Evolutionary conservation across 768 basidiomycete genomes (phyloP).

Genomic region (Lactarius hatsudake): DNA sequence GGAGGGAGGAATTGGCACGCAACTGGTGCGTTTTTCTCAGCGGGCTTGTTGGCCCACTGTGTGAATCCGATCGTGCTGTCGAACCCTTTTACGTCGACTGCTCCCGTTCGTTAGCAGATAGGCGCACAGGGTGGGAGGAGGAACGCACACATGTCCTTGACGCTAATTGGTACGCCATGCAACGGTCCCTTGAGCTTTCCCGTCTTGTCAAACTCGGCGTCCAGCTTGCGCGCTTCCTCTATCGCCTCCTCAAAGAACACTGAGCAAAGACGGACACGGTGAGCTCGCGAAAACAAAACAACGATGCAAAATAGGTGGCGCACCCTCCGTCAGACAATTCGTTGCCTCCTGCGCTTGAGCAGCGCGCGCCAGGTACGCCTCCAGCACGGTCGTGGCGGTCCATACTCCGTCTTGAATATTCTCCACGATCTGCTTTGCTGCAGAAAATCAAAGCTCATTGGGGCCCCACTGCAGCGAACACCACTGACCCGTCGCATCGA

Average conservation of each 20-base stretch:
- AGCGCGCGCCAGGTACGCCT: slow-evolving; percentile 44
- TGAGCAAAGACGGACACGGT: slow-evolving; percentile 32
- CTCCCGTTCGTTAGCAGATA: background rate
- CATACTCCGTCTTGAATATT: slow-evolving; percentile 40
- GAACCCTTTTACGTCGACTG: slow-evolving; percentile 59
- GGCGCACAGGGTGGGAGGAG: no score
- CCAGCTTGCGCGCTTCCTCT: slow-evolving; percentile 57
- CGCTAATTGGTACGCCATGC: slow-evolving; percentile 78
- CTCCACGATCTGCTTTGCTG: slow-evolving; percentile 46
- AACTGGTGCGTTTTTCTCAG: slow-evolving; percentile 60
- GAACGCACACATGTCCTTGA: slow-evolving; percentile 69
- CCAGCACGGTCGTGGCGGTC: slow-evolving; percentile 48
- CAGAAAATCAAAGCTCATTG: background rate
- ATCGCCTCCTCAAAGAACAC: slow-evolving; percentile 70
- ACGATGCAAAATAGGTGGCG: background rate
- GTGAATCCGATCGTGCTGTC: slow-evolving; percentile 74
- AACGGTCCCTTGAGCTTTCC: slow-evolving; percentile 61
- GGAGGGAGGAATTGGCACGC: slow-evolving; percentile 29
- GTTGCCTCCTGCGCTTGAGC: slow-evolving; percentile 58
- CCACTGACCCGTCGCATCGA: slow-evolving; percentile 50
- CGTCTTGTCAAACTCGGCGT: slow-evolving; percentile 58
- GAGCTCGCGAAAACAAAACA: background rate
- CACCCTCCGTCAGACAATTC: slow-evolving; percentile 82
- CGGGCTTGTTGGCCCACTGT: slow-evolving; percentile 64
- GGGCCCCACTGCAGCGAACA: no score